phyloP scores from a whole-genome alignment of 1,139 yeast species.

The Scheffersomyces segobiensis region DNA sequence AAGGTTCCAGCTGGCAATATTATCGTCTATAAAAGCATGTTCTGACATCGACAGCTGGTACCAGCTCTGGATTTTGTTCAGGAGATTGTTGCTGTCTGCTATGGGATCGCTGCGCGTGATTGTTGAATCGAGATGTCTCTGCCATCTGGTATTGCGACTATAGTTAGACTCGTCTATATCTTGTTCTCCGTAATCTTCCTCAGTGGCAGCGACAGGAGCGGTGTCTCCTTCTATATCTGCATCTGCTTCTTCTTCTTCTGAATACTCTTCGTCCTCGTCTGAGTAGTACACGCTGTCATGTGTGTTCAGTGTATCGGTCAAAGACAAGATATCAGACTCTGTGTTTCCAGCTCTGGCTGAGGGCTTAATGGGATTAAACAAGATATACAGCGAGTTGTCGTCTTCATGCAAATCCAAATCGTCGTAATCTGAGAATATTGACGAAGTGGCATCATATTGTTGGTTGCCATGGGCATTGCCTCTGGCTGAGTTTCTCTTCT shows the following conservation, averaged over 20 bases:
- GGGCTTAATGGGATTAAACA: constrained; percentile 34
- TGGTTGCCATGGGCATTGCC: constrained; percentile 4
- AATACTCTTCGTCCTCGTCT: constrained; percentile 12
- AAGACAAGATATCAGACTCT: constrained; percentile 41
- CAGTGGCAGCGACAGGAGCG: constrained; percentile 13
- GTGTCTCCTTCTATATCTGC: constrained; percentile 6
- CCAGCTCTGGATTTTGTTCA: constrained; percentile 28
- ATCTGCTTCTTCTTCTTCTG: constrained; percentile 13
- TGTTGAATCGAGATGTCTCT: background rate
- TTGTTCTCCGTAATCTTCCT: constrained; percentile 8
- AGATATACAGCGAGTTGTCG: constrained; percentile 44
- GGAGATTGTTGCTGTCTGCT: constrained; percentile 7
- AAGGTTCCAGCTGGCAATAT: constrained; percentile 48
- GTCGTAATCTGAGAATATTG: constrained; percentile 22
- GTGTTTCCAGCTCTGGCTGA: constrained; percentile 7
- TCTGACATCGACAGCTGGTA: constrained; percentile 15
- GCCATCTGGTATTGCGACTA: background rate
- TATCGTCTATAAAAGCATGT: constrained; percentile 33
- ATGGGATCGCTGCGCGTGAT: background rate
- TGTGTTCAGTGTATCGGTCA: constrained; percentile 29
- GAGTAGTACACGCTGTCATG: constrained; percentile 2
- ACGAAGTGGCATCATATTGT: constrained; percentile 14
- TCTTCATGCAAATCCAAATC: constrained; percentile 18
- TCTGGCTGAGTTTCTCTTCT: background rate
- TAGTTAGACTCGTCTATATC: constrained; percentile 3